Evolutionary conservation across 1,139 yeast species (phyloP).

Genomic region (Dujonia santamariae): DNA sequence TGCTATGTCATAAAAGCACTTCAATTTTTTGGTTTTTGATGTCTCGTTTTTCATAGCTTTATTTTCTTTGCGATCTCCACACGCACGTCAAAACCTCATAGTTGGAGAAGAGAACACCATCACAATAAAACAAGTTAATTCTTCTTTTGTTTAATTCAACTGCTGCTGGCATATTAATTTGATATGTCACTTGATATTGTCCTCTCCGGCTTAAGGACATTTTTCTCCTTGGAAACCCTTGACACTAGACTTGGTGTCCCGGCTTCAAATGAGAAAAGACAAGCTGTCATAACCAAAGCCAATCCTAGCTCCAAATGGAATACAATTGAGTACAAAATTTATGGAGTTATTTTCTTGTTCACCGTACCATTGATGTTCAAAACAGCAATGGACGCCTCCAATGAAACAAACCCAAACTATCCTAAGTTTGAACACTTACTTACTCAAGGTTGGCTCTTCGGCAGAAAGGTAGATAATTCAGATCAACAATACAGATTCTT

Average conservation of each 20-base stretch:
- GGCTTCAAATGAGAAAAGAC: constrained; percentile 39
- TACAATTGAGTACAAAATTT: constrained; percentile 69
- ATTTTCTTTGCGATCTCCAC: too few species aligned
- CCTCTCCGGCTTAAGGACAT: too few species aligned
- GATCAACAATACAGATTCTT: constrained; percentile 88
- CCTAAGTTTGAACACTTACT: constrained; percentile 57
- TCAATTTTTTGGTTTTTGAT: too few species aligned
- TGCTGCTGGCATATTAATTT: too few species aligned
- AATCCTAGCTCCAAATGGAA: constrained; percentile 61
- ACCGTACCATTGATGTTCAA: constrained; percentile 80
- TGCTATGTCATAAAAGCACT: too few species aligned
- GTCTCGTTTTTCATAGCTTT: too few species aligned
- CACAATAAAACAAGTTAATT: too few species aligned
- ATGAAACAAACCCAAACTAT: constrained; percentile 76
- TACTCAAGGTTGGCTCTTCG: constrained; percentile 72
- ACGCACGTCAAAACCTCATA: too few species aligned
- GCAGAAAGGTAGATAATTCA: constrained; percentile 82
- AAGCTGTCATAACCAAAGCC: constrained; percentile 41
- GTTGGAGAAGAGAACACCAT: too few species aligned
- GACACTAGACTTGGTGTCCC: constrained; percentile 71
- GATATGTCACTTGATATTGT: too few species aligned
- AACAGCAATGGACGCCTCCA: constrained; percentile 80
- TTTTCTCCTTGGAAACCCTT: constrained; percentile 72
- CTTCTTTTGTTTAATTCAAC: too few species aligned
- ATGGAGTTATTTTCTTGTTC: constrained; percentile 57